These are phyloP conservation scores for Cymbopogon citratus DNA, from an alignment of 176 grass and related monocot genomes.

Conservation along the genomic window DNA sequence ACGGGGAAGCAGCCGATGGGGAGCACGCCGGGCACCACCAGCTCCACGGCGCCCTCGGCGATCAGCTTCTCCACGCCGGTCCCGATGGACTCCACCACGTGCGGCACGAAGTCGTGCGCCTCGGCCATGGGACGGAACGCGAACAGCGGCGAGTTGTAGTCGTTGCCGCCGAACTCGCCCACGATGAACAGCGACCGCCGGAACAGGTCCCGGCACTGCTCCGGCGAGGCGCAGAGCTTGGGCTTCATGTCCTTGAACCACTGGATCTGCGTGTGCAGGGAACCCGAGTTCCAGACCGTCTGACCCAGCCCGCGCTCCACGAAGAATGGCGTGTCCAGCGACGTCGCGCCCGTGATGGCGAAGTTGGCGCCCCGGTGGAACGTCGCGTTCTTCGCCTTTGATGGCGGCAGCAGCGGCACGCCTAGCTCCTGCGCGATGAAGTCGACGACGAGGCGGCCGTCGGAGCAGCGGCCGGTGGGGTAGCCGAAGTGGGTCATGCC, in stretches of 20 bases:
- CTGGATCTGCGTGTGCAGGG: conserved; percentile 70
- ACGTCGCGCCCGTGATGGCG: conserved; percentile 74
- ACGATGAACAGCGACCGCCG: conserved; percentile 82
- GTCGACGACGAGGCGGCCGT: conserved; percentile 74
- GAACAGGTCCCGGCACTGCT: conserved; percentile 61
- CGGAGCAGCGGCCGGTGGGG: conserved; percentile 78
- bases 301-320: conserved; percentile 39
- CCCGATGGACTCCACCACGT: conserved; percentile 61
- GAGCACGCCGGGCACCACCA: conserved; percentile 80
- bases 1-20: conserved; percentile 83
- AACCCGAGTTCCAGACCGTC: conserved; percentile 77
- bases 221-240: conserved; percentile 33
- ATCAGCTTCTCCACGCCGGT: conserved; percentile 74
- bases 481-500: conserved; percentile 78
- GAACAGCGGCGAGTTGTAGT: conserved; percentile 86
- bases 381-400: conserved; percentile 63
- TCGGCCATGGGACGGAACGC: conserved; percentile 55
- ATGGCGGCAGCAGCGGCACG: conserved; percentile 68
- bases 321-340: conserved; percentile 72
- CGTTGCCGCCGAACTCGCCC: conserved; percentile 91
- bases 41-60: conserved; percentile 63
- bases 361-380: conserved; percentile 87
- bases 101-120: conserved; percentile 45
- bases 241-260: conserved; percentile 86
- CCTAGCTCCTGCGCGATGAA: conserved; percentile 87